Percentiles rank a stretch among this genome's conserved stretches.
phyloP scores from a whole-genome alignment of 2,329 filamentous ascomycete genomes.

The Colletotrichum caudatum region DNA sequence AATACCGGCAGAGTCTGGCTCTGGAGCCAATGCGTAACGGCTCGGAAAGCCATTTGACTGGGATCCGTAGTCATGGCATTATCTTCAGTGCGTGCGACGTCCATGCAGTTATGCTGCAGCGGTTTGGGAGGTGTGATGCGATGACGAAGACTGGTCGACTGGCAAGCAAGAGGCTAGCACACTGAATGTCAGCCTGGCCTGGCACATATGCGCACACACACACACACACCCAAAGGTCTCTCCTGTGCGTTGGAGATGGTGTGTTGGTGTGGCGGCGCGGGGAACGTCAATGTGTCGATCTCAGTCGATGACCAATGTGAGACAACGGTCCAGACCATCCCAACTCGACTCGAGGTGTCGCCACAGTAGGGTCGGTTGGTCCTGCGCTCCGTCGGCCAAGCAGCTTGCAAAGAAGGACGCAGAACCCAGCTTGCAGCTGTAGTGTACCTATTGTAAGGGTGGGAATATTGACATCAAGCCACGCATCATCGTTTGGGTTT shows the following conservation, averaged over 20 bases:
- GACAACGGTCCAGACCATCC: conserved; percentile 24
- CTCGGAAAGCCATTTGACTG: conserved; percentile 42
- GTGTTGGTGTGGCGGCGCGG: conserved; percentile 39
- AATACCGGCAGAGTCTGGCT: conserved; percentile 42
- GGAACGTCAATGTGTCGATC: conserved; percentile 35
- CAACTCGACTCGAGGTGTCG: conserved; percentile 14
- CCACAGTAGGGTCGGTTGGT: conserved; percentile 3
- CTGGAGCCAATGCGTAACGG: conserved; percentile 42
- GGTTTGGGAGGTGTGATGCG: conserved; percentile 36
- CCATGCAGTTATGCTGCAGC: conserved; percentile 40
- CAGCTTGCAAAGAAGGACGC: conserved; percentile 22
- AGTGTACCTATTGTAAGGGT: conserved; percentile 8
- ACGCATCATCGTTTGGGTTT: conserved; percentile 15
- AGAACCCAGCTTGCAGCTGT: conserved; percentile 28
- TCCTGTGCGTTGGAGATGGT: conserved; percentile 34
- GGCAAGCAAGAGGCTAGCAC: conserved; percentile 20
- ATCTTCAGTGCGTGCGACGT: conserved; percentile 39
- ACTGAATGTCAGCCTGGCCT: too few relatives aligned
- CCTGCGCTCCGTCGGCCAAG: not conserved
- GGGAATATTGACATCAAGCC: conserved; percentile 27
- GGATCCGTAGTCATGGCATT: conserved; percentile 42
- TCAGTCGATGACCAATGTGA: conserved; percentile 39
- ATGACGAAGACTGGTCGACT: conserved; percentile 36
- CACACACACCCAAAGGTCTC: conserved; percentile 24
- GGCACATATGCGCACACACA: not conserved